Percentiles rank a stretch among this genome's conserved stretches.
Conservation (phyloP, 352 stramenopile species). For the Phytophthora hibernalis region DNA sequence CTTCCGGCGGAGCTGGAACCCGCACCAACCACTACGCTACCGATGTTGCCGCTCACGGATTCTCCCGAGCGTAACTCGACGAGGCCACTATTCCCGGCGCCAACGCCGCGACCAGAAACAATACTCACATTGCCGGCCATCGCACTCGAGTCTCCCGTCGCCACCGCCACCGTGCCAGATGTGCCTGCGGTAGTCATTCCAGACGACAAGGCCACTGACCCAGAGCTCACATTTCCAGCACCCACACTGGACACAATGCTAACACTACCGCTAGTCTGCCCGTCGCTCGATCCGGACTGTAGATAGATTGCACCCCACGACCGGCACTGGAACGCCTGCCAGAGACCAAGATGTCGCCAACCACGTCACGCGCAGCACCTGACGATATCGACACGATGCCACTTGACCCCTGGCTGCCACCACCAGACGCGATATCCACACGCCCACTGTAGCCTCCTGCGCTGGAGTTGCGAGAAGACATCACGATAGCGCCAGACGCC, state of each 20-base stretch:
- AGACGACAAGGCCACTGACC: conserved; percentile 16
- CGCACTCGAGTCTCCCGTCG: conserved; percentile 10
- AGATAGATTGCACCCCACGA: conserved; percentile 25
- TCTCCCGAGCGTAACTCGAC: conserved; percentile 14
- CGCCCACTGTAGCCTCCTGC: conserved; percentile 18
- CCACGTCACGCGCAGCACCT: conserved; percentile 23
- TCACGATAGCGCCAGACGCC: conserved; percentile 18
- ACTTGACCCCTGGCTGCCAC: conserved; percentile 31
- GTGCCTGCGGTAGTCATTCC: conserved; percentile 3
- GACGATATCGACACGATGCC: conserved; percentile 34
- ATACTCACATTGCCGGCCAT: conserved; percentile 7
- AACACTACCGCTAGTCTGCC: conserved; percentile 21
- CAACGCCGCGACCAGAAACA: conserved; percentile 9
- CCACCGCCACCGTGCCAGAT: conserved; percentile 8
- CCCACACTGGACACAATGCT: conserved; percentile 16
- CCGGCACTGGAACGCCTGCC: conserved; percentile 23
- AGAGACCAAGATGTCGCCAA: conserved; percentile 28
- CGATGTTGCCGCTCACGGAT: conserved; percentile 14
- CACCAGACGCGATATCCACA: conserved; percentile 26
- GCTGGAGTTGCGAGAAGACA: conserved; percentile 29
- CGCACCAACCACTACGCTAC: conserved; percentile 19
- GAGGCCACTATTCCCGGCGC: conserved; percentile 1
- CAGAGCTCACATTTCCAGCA: conserved; percentile 19
- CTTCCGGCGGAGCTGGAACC: conserved; percentile 24
- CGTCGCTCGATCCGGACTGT: conserved; percentile 29